phyloP scores from a whole-genome alignment of 441 rosid genomes.

The Biscutella auriculata region DNA sequence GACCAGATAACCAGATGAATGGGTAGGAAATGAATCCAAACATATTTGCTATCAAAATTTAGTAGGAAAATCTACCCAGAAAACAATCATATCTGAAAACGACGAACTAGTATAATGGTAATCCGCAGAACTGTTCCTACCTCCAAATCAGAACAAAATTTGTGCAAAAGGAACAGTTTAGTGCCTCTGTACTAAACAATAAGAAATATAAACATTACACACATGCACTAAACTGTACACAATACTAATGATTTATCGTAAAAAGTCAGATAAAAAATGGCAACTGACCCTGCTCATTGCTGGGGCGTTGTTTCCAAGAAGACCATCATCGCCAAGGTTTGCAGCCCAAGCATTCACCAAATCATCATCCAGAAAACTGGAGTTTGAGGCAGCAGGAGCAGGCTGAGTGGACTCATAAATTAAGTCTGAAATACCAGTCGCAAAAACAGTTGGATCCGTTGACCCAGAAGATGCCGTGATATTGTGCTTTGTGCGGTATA shows the following conservation, averaged over 20 bases:
- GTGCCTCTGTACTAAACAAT: no score
- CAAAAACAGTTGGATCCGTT: slow-evolving; percentile 79
- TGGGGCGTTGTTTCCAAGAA: slow-evolving; percentile 76
- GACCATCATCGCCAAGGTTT: slow-evolving; percentile 92
- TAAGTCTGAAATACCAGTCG: slow-evolving; percentile 92
- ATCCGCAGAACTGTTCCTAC: neutral
- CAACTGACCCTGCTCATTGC: slow-evolving; percentile 89
- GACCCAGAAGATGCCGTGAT: slow-evolving; percentile 79
- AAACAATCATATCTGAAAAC: neutral
- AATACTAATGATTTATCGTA: neutral
- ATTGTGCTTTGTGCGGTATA: slow-evolving; percentile 81
- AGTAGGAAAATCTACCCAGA: neutral
- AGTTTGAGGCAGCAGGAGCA: slow-evolving; percentile 55
- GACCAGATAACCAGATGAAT: neutral
- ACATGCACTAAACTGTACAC: neutral
- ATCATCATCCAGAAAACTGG: slow-evolving; percentile 89
- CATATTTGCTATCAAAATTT: neutral
- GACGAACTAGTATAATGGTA: neutral
- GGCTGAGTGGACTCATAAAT: slow-evolving; percentile 86
- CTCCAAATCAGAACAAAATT: neutral
- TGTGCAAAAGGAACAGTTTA: neutral
- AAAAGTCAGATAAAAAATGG: neutral
- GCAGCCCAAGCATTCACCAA: slow-evolving; percentile 99
- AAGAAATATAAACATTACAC: neutral
- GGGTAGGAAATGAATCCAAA: neutral